These are phyloP conservation scores for Cotoneaster glaucophyllus DNA, from an alignment of 306 rosid genomes.

Conservation along the genomic window DNA sequence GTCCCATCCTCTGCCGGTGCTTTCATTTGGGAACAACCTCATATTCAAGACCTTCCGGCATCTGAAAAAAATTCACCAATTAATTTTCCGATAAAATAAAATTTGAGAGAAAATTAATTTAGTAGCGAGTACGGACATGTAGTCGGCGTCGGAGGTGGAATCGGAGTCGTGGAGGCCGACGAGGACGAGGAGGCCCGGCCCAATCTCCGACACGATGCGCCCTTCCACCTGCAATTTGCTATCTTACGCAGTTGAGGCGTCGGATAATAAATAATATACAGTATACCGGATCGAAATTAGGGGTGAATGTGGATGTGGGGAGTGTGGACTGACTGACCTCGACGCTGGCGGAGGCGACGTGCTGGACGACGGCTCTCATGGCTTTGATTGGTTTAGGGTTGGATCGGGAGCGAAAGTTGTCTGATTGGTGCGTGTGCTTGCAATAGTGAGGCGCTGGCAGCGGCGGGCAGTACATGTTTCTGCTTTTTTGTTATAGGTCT, in stretches of 20 bases:
- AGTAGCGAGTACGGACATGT: slow-evolving; percentile 34
- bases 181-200: slow-evolving; percentile 89
- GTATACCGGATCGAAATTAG: neutral
- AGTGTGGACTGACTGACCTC: slow-evolving; percentile 32
- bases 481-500: too few relatives aligned
- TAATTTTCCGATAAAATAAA: neutral
- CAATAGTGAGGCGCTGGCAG: neutral
- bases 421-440: neutral
- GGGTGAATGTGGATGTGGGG: neutral
- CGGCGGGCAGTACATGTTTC: slow-evolving; percentile 15
- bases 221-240: slow-evolving; percentile 64
- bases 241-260: neutral
- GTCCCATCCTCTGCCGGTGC: slow-evolving; percentile 78
- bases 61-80: slow-evolving; percentile 15
- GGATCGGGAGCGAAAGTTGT: neutral
- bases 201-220: slow-evolving; percentile 62
- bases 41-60: slow-evolving; percentile 89
- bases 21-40: slow-evolving; percentile 77
- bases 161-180: slow-evolving; percentile 85
- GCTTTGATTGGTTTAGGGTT: slow-evolving; percentile 34
- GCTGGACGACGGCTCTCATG: slow-evolving; percentile 88
- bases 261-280: neutral
- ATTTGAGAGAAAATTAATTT: neutral
- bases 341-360: slow-evolving; percentile 84
- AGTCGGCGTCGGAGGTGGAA: slow-evolving; percentile 68